Evolutionary conservation across 495 filamentous ascomycete species (phyloP).

Genomic region (Tuber magnatum): DNA sequence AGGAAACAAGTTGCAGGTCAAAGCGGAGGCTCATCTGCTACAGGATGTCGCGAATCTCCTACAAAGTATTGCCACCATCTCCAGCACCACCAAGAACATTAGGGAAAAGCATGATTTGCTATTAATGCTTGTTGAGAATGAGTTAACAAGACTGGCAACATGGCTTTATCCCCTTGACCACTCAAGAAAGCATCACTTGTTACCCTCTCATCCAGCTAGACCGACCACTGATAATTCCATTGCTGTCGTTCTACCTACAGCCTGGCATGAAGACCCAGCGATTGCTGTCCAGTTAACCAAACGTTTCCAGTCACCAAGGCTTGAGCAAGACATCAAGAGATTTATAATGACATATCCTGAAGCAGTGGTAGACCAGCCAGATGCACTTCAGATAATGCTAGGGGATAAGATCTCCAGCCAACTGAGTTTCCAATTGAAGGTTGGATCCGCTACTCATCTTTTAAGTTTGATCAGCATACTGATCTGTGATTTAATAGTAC

Average conservation of each 20-base stretch:
- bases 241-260: constrained; percentile 60
- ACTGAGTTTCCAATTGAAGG: constrained; percentile 72
- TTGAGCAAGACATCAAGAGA: constrained; percentile 68
- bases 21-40: constrained; percentile 79
- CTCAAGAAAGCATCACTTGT: constrained; percentile 49
- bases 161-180: constrained; percentile 84
- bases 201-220: constrained; percentile 38
- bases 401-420: constrained; percentile 67
- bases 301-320: constrained; percentile 66
- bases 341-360: constrained; percentile 74
- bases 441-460: constrained; percentile 23
- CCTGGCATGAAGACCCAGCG: constrained; percentile 75
- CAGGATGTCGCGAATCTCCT: constrained; percentile 65
- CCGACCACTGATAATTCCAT: constrained; percentile 42
- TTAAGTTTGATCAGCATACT: constrained; percentile 41
- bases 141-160: constrained; percentile 71
- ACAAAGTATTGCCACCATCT: constrained; percentile 50
- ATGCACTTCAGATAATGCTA: constrained; percentile 74
- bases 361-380: constrained; percentile 67
- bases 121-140: constrained; percentile 70
- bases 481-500: constrained; percentile 50
- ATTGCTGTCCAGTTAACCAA: constrained; percentile 73
- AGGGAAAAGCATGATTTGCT: constrained; percentile 75
- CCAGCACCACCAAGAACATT: constrained; percentile 55
- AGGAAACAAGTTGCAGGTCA: constrained; percentile 84